A percentile compares a stretch with the other conserved stretches of the same genome.
phyloP scores from a whole-genome alignment of 1,284 basidiomycete species.

The Dichomitus squalens region DNA sequence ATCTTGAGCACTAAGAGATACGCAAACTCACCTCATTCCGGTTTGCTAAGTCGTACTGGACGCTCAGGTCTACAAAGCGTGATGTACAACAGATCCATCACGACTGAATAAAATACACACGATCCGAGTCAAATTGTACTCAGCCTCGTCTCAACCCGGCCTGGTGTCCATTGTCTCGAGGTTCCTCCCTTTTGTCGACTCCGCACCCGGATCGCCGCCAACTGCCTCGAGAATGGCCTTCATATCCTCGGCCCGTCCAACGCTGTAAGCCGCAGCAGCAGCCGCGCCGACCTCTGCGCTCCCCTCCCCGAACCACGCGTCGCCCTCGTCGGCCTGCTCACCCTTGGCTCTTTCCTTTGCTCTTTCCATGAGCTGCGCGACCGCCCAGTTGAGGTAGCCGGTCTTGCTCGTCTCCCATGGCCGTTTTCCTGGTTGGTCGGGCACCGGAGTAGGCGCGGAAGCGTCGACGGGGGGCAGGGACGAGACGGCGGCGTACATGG shows the following conservation, averaged over 20 bases:
- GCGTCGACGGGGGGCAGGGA: constrained; percentile 55
- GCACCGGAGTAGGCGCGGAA: constrained; percentile 39
- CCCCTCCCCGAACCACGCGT: constrained; percentile 24
- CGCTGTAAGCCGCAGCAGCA: constrained; percentile 25
- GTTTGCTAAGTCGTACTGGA: no score
- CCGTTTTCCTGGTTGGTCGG: constrained; percentile 59
- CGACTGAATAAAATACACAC: not conserved
- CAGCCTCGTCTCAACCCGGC: not conserved
- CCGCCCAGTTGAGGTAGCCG: constrained; percentile 72
- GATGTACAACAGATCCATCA: no score
- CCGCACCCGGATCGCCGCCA: not conserved
- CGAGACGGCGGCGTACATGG: constrained; percentile 48
- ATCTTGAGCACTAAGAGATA: no score
- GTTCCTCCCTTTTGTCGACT: not conserved
- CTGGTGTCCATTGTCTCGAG: constrained; percentile 16
- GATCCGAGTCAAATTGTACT: not conserved
- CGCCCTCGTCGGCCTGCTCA: constrained; percentile 11
- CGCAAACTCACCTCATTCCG: no score
- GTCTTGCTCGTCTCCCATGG: constrained; percentile 69
- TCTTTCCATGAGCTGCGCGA: constrained; percentile 52
- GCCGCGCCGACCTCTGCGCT: constrained; percentile 29
- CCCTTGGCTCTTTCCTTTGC: constrained; percentile 43
- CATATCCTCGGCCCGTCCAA: constrained; percentile 31
- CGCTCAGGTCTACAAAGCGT: no score
- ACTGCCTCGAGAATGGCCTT: constrained; percentile 27